Evolutionary conservation across 73 alveolate species (phyloP).

Genomic region (Uronychia binucleata): DNA sequence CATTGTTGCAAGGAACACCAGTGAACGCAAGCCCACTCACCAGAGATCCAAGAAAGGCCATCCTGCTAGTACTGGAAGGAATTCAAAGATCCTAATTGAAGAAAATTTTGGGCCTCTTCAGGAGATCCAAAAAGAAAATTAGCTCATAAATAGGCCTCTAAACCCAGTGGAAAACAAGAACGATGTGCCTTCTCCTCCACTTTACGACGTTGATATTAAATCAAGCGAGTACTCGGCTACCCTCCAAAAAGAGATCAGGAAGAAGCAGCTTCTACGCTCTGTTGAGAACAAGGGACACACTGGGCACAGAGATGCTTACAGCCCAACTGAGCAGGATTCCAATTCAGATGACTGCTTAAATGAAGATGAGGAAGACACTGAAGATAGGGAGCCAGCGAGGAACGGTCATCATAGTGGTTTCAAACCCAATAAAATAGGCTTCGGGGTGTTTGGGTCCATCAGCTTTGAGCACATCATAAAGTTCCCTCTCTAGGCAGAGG

Average conservation of each 20-base stretch:
- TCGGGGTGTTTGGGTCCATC: slow-evolving; percentile 12
- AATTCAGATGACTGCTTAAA: not conserved
- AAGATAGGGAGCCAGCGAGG: not conserved
- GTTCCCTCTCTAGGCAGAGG: not conserved
- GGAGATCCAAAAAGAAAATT: not conserved
- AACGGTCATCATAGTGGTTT: not conserved
- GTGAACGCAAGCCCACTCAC: not conserved
- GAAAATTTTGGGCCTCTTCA: slow-evolving; percentile 1
- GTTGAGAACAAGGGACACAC: no score
- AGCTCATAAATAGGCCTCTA: no score
- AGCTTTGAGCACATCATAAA: not conserved
- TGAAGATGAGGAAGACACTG: not conserved
- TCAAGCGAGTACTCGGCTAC: not conserved
- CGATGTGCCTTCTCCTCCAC: no score
- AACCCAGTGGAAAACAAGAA: no score
- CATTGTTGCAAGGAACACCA: not conserved
- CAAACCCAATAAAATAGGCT: not conserved
- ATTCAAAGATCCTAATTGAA: not conserved
- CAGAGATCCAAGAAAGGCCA: not conserved
- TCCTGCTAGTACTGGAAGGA: not conserved
- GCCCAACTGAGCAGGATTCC: not conserved
- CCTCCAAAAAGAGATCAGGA: not conserved
- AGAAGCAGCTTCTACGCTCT: no score
- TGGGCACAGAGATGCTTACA: not conserved
- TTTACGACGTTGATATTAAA: not conserved